Percentiles rank a stretch among this genome's conserved stretches.
Conservation (phyloP, 176 grass and related monocot species). For the Rhynchospora tenuis region DNA sequence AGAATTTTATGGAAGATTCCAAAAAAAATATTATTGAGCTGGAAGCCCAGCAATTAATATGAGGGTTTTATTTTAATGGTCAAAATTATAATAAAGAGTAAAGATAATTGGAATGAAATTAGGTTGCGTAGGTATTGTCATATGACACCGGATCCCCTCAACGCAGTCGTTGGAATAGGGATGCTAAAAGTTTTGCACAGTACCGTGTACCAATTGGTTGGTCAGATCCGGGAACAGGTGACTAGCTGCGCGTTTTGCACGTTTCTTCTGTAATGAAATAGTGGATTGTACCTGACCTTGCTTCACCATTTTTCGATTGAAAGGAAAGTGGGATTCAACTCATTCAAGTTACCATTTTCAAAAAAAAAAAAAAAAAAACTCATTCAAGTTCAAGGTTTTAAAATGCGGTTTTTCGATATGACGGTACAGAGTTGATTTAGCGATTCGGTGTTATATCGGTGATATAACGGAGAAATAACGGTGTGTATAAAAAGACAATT, state of each 20-base stretch:
- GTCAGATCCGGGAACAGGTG: not conserved
- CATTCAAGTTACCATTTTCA: too few species aligned
- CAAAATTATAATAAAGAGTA: not conserved
- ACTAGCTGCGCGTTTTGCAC: not conserved
- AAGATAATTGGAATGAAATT: not conserved
- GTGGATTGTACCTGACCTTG: not conserved
- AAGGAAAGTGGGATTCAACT: not conserved
- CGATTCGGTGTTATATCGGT: too few species aligned
- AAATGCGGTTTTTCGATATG: too few species aligned
- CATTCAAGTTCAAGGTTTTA: too few species aligned
- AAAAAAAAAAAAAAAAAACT: too few species aligned
- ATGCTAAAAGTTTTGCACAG: not conserved
- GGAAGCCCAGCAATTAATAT: not conserved
- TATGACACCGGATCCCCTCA: not conserved
- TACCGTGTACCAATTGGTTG: not conserved
- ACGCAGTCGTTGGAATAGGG: conserved; percentile 2
- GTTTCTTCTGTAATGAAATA: not conserved
- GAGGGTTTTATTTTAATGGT: not conserved
- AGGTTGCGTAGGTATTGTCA: not conserved
- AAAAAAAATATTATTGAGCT: not conserved
- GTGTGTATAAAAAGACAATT: too few species aligned
- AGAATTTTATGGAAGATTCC: not conserved
- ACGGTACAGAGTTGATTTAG: too few species aligned
- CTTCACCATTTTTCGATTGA: not conserved
- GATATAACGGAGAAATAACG: too few species aligned